Evolutionary conservation across 2,329 filamentous ascomycete genomes (phyloP).

Genomic region (Aspergillus sp.): DNA sequence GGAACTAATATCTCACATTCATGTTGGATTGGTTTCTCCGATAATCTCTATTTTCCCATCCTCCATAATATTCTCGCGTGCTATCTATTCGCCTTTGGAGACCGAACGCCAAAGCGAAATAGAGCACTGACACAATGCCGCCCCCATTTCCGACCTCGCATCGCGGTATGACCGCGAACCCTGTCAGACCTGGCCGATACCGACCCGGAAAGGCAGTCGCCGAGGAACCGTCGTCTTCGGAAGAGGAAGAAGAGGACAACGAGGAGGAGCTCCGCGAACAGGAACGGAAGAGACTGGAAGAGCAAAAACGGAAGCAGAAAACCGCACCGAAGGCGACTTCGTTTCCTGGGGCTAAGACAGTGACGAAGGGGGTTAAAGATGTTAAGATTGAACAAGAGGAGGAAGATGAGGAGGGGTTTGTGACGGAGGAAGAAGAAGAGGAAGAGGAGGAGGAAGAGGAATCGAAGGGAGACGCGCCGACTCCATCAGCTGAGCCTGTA

Average conservation of each 20-base stretch:
- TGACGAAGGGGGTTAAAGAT: constrained; percentile 32
- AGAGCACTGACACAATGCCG: constrained; percentile 32
- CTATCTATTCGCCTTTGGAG: neutral
- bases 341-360: constrained; percentile 33
- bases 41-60: neutral
- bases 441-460: constrained; percentile 43
- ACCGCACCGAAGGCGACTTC: constrained; percentile 44
- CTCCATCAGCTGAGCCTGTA: constrained; percentile 16
- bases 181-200: constrained; percentile 74
- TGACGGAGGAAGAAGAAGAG: constrained; percentile 56
- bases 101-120: neutral
- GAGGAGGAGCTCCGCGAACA: constrained; percentile 63
- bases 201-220: constrained; percentile 74
- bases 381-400: constrained; percentile 40
- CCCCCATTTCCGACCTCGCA: constrained; percentile 44
- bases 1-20: neutral
- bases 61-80: neutral
- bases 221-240: constrained; percentile 50
- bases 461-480: constrained; percentile 31
- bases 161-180: constrained; percentile 87
- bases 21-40: neutral
- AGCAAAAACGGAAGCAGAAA: constrained; percentile 39
- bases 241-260: constrained; percentile 53
- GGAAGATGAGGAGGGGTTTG: constrained; percentile 59
- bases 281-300: constrained; percentile 37